These are phyloP conservation scores for Aspergillus sp. DNA, from an alignment of 2,329 filamentous ascomycete species.

Conservation along the genomic window DNA sequence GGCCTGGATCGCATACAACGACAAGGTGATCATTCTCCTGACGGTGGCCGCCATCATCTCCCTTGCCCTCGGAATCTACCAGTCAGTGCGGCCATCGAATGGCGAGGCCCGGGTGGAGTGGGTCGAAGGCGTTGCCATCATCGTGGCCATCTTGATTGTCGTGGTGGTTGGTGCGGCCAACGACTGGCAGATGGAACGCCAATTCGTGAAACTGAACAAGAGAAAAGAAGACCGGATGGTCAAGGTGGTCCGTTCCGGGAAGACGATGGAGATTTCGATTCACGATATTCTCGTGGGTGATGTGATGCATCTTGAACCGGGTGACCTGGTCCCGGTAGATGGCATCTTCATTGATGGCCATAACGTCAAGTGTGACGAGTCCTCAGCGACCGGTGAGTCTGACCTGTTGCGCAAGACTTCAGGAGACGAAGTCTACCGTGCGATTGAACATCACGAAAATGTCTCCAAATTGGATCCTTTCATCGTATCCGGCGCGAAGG, in stretches of 20 bases:
- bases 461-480: conserved; percentile 72
- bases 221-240: conserved; percentile 75
- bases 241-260: conserved; percentile 73
- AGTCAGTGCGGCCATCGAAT: conserved; percentile 60
- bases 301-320: conserved; percentile 69
- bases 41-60: conserved; percentile 71
- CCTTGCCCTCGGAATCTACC: conserved; percentile 70
- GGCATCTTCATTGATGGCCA: conserved; percentile 68
- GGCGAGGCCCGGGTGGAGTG: conserved; percentile 64
- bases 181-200: conserved; percentile 78
- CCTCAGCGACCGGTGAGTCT: conserved; percentile 73
- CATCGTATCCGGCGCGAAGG: conserved; percentile 75
- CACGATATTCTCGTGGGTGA: conserved; percentile 72
- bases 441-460: conserved; percentile 59
- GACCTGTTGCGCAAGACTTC: conserved; percentile 67
- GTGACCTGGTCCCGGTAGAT: conserved; percentile 69
- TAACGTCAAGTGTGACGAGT: conserved; percentile 69
- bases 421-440: conserved; percentile 62
- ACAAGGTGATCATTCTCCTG: conserved; percentile 72
- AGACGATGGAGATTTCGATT: conserved; percentile 65
- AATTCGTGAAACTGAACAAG: conserved; percentile 76
- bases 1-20: conserved; percentile 78
- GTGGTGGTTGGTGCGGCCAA: conserved; percentile 74
- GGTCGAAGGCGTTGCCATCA: conserved; percentile 79
- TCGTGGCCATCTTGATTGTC: conserved; percentile 72